Conservation (phyloP, 257 asterid genomes). For the Striga asiatica region DNA sequence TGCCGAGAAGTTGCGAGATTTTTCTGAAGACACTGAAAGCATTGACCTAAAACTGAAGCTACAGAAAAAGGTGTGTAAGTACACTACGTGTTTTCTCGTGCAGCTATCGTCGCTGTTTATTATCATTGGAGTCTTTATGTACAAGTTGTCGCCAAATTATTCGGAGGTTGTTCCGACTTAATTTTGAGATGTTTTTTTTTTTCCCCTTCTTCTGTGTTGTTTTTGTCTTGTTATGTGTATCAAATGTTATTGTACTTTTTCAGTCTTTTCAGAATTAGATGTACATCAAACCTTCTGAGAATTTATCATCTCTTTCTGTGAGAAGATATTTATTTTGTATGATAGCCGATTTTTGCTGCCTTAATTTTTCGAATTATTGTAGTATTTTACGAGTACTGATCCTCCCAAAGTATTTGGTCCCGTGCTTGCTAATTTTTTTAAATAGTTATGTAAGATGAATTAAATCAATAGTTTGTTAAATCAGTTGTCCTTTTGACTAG, state of each 20-base stretch:
- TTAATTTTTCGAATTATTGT: no score
- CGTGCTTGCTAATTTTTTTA: no score
- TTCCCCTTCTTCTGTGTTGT: background rate
- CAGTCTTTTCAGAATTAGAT: constrained; percentile 9
- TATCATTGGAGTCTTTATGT: constrained; percentile 26
- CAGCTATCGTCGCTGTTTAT: constrained; percentile 38
- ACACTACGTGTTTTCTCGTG: constrained; percentile 32
- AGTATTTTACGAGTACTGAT: no score
- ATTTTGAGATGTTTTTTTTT: background rate
- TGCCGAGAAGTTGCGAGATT: constrained; percentile 26
- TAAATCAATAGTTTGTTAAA: no score
- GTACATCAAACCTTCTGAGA: constrained; percentile 11
- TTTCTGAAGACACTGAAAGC: constrained; percentile 22
- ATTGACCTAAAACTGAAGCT: constrained; percentile 33
- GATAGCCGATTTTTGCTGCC: no score
- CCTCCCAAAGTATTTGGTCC: no score
- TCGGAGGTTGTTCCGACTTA: constrained; percentile 50
- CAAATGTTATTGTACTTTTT: background rate
- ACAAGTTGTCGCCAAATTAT: constrained; percentile 25
- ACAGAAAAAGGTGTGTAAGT: constrained; percentile 40
- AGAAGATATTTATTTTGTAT: background rate
- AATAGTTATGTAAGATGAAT: no score
- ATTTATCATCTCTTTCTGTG: constrained; percentile 9
- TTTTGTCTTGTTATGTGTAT: constrained; percentile 1
- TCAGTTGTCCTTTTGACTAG: no score